Percentiles rank a stretch among this genome's conserved stretches.
Evolutionary conservation across 2,329 filamentous ascomycete genomes (phyloP).

Genomic region (Coniochaeta ligniaria): DNA sequence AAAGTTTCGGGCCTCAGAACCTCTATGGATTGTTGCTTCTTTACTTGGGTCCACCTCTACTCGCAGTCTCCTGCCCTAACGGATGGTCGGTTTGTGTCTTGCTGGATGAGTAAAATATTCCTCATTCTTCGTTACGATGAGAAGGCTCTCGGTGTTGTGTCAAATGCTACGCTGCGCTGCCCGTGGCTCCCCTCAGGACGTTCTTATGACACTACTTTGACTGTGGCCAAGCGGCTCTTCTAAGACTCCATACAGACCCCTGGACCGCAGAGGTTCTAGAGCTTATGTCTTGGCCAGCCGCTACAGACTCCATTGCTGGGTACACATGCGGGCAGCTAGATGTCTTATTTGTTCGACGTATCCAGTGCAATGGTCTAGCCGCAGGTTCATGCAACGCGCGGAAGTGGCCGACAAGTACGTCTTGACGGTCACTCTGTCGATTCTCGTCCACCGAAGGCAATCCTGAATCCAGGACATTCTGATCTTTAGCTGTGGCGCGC

Average conservation of each 20-base stretch:
- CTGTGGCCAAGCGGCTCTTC: not conserved
- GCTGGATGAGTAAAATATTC: not conserved
- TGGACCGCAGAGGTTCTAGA: not conserved
- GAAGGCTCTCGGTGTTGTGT: not conserved
- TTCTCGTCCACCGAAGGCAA: not conserved
- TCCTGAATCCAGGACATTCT: not conserved
- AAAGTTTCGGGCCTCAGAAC: slow-evolving; percentile 8
- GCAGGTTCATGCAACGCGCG: not conserved
- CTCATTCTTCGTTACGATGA: no score
- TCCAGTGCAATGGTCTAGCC: not conserved
- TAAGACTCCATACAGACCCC: not conserved
- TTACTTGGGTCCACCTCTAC: not conserved
- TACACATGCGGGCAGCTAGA: not conserved
- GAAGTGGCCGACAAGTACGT: not conserved
- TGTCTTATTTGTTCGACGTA: not conserved
- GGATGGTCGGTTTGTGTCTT: not conserved
- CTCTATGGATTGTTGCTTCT: not conserved
- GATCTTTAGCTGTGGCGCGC: not conserved
- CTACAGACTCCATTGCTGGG: not conserved
- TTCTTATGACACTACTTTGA: not conserved
- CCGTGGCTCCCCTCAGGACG: not conserved
- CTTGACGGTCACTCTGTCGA: no score
- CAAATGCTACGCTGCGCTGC: not conserved
- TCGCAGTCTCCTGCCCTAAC: not conserved
- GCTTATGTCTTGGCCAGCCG: not conserved